These are phyloP conservation scores for Naganishia kalamii DNA, from an alignment of 768 basidiomycete genomes.

Conservation along the genomic window DNA sequence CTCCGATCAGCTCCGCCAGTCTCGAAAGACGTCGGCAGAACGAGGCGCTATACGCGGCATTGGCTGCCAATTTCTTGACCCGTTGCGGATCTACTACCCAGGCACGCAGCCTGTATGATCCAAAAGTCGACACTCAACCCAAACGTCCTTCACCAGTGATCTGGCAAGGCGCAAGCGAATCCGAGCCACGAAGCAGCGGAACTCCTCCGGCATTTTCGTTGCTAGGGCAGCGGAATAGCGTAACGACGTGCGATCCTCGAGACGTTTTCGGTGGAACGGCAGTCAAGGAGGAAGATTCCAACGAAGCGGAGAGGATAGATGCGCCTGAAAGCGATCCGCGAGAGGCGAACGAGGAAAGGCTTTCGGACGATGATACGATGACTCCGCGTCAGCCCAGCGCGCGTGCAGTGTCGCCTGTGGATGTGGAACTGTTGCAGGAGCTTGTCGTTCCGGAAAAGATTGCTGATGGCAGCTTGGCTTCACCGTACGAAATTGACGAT, in stretches of 20 bases:
- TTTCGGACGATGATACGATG: not conserved
- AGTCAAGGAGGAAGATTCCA: not conserved
- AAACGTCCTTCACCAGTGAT: not conserved
- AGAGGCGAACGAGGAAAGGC: too few relatives aligned
- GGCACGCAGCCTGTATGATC: not conserved
- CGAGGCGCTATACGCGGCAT: not conserved
- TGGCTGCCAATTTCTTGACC: not conserved
- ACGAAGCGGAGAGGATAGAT: not conserved
- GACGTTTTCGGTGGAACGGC: conserved; percentile 2
- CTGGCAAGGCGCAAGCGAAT: not conserved
- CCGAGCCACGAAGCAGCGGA: not conserved
- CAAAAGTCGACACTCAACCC: not conserved
- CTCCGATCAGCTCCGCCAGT: not conserved
- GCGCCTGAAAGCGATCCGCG: not conserved
- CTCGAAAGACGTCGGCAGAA: not conserved
- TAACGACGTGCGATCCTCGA: conserved; percentile 10
- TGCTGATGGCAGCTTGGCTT: not conserved
- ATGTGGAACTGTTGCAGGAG: too few relatives aligned
- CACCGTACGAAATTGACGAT: not conserved
- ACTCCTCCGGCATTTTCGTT: not conserved
- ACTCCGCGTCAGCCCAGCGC: not conserved
- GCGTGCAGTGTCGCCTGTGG: not conserved
- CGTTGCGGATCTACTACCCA: not conserved
- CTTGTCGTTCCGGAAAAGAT: not conserved
- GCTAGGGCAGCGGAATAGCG: not conserved